Conservation (phyloP, 495 filamentous ascomycete species). For the Tricharina praecox region DNA sequence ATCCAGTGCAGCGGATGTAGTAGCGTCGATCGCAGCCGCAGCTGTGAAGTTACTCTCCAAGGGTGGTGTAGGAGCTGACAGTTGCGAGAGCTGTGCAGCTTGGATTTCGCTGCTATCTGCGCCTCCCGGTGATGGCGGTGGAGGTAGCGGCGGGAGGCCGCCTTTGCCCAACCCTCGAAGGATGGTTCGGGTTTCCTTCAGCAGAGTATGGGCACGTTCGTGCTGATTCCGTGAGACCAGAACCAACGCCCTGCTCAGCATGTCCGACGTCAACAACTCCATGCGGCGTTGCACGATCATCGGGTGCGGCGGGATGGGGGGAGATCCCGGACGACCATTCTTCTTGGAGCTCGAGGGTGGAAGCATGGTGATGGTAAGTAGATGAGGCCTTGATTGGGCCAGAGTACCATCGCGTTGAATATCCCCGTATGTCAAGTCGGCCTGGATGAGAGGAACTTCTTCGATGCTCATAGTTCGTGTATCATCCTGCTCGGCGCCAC, state of each 20-base stretch:
- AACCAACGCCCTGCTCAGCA: constrained; percentile 84
- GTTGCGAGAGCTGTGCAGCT: constrained; percentile 29
- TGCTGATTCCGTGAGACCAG: constrained; percentile 82
- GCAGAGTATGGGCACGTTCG: constrained; percentile 77
- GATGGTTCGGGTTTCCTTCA: constrained; percentile 87
- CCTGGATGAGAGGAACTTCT: constrained; percentile 89
- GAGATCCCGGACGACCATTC: constrained; percentile 44
- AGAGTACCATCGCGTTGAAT: constrained; percentile 80
- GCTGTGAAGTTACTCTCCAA: constrained; percentile 45
- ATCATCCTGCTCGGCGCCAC: constrained; percentile 85
- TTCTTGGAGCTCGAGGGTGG: constrained; percentile 52
- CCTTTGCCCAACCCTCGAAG: constrained; percentile 92
- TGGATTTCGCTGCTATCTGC: constrained; percentile 7
- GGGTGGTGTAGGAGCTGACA: constrained; percentile 34
- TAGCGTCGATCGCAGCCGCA: constrained; percentile 53
- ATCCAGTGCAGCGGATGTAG: constrained; percentile 72
- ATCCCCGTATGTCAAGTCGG: constrained; percentile 85
- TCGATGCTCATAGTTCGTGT: constrained; percentile 72
- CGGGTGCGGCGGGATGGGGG: constrained; percentile 88
- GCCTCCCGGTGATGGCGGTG: constrained; percentile 20
- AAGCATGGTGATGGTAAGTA: constrained; percentile 98
- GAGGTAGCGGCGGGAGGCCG: constrained; percentile 78
- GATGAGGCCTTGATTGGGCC: constrained; percentile 73
- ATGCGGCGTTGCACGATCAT: constrained; percentile 92
- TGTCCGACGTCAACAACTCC: constrained; percentile 95